Evolutionary conservation across 768 basidiomycete species (phyloP).

Genomic region (Mycena vulgaris): DNA sequence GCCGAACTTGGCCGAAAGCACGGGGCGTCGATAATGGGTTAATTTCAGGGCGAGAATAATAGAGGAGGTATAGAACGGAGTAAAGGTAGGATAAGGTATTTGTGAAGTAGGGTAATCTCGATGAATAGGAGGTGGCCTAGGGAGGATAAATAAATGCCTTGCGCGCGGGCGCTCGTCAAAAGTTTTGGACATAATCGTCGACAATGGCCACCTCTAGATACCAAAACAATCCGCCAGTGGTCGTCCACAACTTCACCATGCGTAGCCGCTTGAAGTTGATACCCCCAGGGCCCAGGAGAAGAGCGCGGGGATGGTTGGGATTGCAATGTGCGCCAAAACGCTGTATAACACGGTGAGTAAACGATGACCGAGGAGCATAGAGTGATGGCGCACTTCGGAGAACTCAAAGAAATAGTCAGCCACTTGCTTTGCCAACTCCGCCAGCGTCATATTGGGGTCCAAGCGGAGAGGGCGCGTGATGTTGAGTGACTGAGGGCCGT

Average conservation of each 20-base stretch:
- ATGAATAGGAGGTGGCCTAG: too few species aligned
- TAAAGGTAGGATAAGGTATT: too few species aligned
- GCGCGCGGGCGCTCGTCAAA: not conserved
- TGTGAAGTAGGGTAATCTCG: too few species aligned
- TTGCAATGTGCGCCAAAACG: conserved; percentile 3
- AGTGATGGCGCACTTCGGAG: not conserved
- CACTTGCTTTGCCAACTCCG: not conserved
- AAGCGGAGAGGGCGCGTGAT: conserved; percentile 3
- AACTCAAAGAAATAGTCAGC: conserved; percentile 14
- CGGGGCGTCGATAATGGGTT: too few species aligned
- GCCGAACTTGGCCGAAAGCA: too few species aligned
- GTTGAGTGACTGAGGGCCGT: not conserved
- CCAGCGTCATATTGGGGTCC: not conserved
- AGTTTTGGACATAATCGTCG: conserved; percentile 6
- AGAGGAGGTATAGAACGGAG: too few species aligned
- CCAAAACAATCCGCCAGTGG: not conserved
- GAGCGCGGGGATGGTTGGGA: not conserved
- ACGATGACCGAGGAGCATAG: not conserved
- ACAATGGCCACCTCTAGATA: conserved; percentile 18
- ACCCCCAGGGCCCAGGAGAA: conserved; percentile 11
- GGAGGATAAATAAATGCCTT: too few species aligned
- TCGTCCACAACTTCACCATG: conserved; percentile 26
- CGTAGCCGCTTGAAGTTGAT: conserved; percentile 23
- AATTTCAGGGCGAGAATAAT: too few species aligned
- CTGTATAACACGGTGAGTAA: not conserved